Evolutionary conservation across 2,329 filamentous ascomycete genomes (phyloP), one percentile per base, ranked within the genome.

Genomic region (Chaetothyriales sp.): DNA sequence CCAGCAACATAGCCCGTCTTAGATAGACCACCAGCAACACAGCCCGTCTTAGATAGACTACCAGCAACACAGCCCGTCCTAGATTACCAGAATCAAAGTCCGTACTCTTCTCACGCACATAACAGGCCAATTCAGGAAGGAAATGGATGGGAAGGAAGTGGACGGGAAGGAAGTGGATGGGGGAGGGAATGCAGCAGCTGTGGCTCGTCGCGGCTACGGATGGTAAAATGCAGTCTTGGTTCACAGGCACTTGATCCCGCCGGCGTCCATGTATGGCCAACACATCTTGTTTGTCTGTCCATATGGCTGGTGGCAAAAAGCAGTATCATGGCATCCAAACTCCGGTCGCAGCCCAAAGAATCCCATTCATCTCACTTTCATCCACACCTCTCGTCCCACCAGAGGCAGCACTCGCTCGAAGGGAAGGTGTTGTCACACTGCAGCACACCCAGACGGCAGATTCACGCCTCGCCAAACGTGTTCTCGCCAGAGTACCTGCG

Each of bases 401-500:
- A 13, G 4, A 5, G 33, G 10, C 33, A 40, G 15, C 33, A 40
- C 15, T 40, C 13, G 33, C 15, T 40, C 33, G 33, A 40, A 40
- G 15, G 33, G 33, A 40, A 15, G 33, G 10, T 40, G 13, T 40
- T 15, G 33, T 40, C 10, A 15, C 33, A 40, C 33, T 15, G 9
- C 33, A 40, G 33, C 33, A 40, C 33, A 40, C 29, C 29, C 29
- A 33, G 29, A 33, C 2, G 29, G 29, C 4, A 46, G 33, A 44
- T 10, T 52, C 37, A 54, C 22, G 48, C 22, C 46, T 68, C 66
- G 46, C 92, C 92, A 67, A 98, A 98, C 51, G 92, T 98, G 79
- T 97, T 98, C 81, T 97, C 92, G 73, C 92, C 92, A 48, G 90
- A 97, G 78, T 95, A 95, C 64, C 80, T 83, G 62, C 54, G 37